Evolutionary conservation across 305 asterid species (phyloP).

Genomic region (Plantago coronopus): DNA sequence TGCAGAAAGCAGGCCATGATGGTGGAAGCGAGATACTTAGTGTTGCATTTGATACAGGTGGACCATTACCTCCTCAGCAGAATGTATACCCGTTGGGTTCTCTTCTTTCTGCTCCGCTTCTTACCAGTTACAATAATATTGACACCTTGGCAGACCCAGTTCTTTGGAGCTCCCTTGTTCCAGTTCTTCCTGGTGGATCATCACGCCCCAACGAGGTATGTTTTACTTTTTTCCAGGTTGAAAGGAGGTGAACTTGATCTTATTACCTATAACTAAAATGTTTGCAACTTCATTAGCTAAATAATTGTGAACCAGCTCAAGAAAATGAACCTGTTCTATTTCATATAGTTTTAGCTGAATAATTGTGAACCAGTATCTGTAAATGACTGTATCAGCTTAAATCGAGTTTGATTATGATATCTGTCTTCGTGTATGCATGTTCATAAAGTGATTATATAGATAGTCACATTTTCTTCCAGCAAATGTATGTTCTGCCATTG

Average conservation of each 20-base stretch:
- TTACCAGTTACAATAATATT: slow-evolving; percentile 59
- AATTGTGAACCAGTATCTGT: too few relatives aligned
- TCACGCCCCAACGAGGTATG: slow-evolving; percentile 68
- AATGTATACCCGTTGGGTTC: slow-evolving; percentile 58
- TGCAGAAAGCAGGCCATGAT: slow-evolving; percentile 58
- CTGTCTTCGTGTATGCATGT: background rate
- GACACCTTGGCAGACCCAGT: slow-evolving; percentile 77
- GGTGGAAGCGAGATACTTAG: slow-evolving; percentile 49
- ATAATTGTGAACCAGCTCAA: too few relatives aligned
- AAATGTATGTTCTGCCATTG: slow-evolving; percentile 4
- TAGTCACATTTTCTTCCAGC: too few relatives aligned
- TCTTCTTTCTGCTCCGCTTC: slow-evolving; percentile 77
- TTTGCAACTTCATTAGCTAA: too few relatives aligned
- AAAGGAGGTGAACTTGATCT: background rate
- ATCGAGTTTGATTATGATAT: background rate
- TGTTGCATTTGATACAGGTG: slow-evolving; percentile 52
- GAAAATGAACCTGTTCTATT: too few relatives aligned
- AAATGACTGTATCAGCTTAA: too few relatives aligned
- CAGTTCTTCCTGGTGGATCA: slow-evolving; percentile 69
- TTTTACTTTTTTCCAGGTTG: slow-evolving; percentile 13
- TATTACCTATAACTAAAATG: too few relatives aligned
- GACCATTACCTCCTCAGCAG: slow-evolving; percentile 58
- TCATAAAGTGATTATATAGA: background rate
- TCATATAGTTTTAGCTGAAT: too few relatives aligned
- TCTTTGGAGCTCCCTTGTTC: slow-evolving; percentile 77